Percentiles rank a stretch among this genome's conserved stretches.
These are phyloP conservation scores for Syzygium syzygioides DNA, from an alignment of 441 rosid genomes.

Conservation along the genomic window DNA sequence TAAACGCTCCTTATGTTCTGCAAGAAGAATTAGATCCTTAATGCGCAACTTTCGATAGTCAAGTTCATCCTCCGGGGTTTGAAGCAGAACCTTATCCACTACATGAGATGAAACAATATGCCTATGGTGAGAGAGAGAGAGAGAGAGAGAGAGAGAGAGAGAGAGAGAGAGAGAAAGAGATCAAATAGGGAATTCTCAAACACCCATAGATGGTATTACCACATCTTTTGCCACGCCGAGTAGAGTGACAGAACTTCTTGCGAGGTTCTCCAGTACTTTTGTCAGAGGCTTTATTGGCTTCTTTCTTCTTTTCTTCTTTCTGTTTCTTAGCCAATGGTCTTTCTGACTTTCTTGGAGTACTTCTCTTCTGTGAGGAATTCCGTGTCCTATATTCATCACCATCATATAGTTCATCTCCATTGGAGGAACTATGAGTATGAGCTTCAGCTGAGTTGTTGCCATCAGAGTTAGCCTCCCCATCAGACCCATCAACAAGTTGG, in stretches of 20 bases:
- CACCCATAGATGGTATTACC: slow-evolving; percentile 25
- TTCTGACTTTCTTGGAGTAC: slow-evolving; percentile 33
- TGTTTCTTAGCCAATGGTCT: slow-evolving; percentile 20
- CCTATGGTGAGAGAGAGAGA: not conserved
- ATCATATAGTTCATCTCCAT: slow-evolving; percentile 23
- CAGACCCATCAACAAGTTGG: slow-evolving; percentile 26
- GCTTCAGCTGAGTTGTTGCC: slow-evolving; percentile 17
- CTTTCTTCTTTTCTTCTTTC: slow-evolving; percentile 36
- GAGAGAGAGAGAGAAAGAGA: not conserved
- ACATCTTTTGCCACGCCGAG: slow-evolving; percentile 54
- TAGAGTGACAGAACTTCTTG: slow-evolving; percentile 71
- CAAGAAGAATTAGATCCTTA: slow-evolving; percentile 68
- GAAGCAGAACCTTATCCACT: slow-evolving; percentile 68
- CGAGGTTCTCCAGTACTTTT: slow-evolving; percentile 30
- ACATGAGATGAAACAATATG: not conserved
- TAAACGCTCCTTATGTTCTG: slow-evolving; percentile 55
- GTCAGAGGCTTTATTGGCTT: slow-evolving; percentile 25
- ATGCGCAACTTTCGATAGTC: slow-evolving; percentile 46
- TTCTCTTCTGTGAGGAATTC: slow-evolving; percentile 22
- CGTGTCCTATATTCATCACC: slow-evolving; percentile 21
- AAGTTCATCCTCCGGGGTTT: slow-evolving; percentile 72
- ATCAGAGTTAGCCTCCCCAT: slow-evolving; percentile 22
- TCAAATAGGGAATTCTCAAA: not conserved
- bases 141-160: not conserved
- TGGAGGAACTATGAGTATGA: slow-evolving; percentile 17